Conservation (phyloP, 441 rosid genomes). For the Pelargonium cotyledonis region DNA sequence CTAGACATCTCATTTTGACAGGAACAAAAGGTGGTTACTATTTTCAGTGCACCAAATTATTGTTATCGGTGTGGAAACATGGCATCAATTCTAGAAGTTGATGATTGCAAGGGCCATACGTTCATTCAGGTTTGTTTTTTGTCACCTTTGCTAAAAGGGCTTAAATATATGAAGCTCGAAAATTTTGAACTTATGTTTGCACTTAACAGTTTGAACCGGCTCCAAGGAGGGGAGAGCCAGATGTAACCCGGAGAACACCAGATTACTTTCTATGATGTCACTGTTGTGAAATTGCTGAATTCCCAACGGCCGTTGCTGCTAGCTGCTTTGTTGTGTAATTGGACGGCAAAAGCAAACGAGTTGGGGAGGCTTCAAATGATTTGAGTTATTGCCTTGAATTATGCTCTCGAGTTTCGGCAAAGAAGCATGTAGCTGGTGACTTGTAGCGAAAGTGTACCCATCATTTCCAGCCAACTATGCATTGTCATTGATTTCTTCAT, state of each 20-base stretch:
- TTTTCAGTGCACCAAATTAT: slow-evolving; percentile 55
- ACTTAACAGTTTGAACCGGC: slow-evolving; percentile 61
- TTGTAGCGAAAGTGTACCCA: background rate
- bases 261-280: slow-evolving; percentile 73
- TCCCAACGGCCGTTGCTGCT: background rate
- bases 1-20: slow-evolving; percentile 25
- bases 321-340: background rate
- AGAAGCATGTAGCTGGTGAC: background rate
- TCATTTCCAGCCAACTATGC: background rate
- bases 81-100: slow-evolving; percentile 93
- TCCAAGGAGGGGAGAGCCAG: slow-evolving; percentile 46
- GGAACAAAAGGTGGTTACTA: slow-evolving; percentile 95
- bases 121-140: slow-evolving; percentile 8
- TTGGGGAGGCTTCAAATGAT: slow-evolving; percentile 4
- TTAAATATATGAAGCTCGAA: background rate
- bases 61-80: slow-evolving; percentile 69
- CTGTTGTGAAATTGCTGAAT: background rate
- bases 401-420: background rate
- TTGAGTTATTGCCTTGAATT: background rate
- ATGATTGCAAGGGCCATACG: slow-evolving; percentile 60
- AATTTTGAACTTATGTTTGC: background rate
- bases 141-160: background rate
- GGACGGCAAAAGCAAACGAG: background rate
- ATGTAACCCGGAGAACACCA: slow-evolving; percentile 86
- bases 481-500: background rate